Evolutionary conservation across 352 stramenopile species (phyloP).

Genomic region (Phytophthora ramorum): DNA sequence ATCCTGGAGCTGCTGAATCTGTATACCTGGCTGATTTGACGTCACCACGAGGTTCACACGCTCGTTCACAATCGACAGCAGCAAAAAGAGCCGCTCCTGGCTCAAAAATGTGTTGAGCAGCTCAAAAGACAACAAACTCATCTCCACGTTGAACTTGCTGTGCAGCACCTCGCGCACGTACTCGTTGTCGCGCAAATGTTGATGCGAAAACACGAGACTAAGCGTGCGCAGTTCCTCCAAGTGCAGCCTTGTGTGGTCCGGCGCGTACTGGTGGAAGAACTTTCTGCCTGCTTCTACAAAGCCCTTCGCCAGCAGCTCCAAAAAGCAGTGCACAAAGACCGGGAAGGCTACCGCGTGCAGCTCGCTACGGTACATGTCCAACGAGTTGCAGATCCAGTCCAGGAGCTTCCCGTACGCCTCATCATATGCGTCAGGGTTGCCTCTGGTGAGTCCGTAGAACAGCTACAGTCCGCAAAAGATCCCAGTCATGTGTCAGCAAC

Average conservation of each 20-base stretch:
- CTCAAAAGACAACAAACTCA: constrained; percentile 87
- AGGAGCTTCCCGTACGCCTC: constrained; percentile 75
- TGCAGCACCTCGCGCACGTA: constrained; percentile 81
- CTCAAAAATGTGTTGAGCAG: constrained; percentile 83
- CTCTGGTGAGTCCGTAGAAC: constrained; percentile 74
- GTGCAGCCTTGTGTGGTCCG: constrained; percentile 76
- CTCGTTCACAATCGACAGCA: constrained; percentile 83
- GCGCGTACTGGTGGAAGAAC: constrained; percentile 68
- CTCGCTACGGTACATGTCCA: constrained; percentile 90
- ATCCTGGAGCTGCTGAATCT: constrained; percentile 73
- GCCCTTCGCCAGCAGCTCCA: constrained; percentile 80
- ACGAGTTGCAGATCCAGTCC: constrained; percentile 86
- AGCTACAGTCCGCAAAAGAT: constrained; percentile 48
- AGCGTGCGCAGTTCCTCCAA: constrained; percentile 73
- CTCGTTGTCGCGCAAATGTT: constrained; percentile 76
- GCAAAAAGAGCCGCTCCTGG: constrained; percentile 76
- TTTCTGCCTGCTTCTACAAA: constrained; percentile 51
- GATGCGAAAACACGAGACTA: constrained; percentile 63
- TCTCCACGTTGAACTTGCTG: constrained; percentile 85
- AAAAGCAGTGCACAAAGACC: constrained; percentile 84
- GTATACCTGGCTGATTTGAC: constrained; percentile 73
- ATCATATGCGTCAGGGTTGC: constrained; percentile 66
- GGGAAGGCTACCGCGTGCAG: constrained; percentile 80
- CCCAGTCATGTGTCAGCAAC: constrained; percentile 22
- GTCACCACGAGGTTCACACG: constrained; percentile 80